phyloP scores from a whole-genome alignment of 345 rosid genomes.

The Linum tenue region DNA sequence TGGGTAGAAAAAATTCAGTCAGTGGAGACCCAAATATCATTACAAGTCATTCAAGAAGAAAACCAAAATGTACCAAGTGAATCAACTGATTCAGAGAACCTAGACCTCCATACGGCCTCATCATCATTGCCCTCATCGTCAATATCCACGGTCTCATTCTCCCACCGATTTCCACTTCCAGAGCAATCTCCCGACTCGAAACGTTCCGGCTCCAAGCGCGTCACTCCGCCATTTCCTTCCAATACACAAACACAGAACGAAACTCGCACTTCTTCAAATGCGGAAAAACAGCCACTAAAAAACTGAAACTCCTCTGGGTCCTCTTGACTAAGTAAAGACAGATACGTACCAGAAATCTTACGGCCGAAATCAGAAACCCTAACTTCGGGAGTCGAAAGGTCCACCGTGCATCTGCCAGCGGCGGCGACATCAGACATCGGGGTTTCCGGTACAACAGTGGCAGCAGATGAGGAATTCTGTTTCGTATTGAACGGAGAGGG shows the following conservation, averaged over 20 bases:
- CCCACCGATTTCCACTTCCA: conserved; percentile 23
- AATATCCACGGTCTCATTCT: conserved; percentile 19
- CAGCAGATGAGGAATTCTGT: conserved; percentile 19
- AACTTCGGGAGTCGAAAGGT: conserved; percentile 10
- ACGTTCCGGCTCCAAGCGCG: conserved; percentile 61
- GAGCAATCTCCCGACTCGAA: conserved; percentile 33
- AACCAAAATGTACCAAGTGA: conserved; percentile 24
- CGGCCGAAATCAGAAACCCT: conserved; percentile 22
- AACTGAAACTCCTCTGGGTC: neutral
- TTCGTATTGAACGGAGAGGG: conserved; percentile 44
- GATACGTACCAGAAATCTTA: conserved; percentile 5
- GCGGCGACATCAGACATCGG: conserved; percentile 43
- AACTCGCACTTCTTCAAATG: neutral
- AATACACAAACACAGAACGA: conserved; percentile 3
- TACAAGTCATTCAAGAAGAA: neutral
- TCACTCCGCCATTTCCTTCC: conserved; percentile 38
- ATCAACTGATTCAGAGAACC: conserved; percentile 15
- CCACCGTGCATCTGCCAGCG: conserved; percentile 31
- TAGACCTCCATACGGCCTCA: conserved; percentile 21
- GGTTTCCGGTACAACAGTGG: conserved; percentile 53
- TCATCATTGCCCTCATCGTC: conserved; percentile 14
- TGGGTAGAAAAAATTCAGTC: too few relatives aligned
- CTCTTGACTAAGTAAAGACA: neutral
- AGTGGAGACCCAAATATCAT: too few relatives aligned
- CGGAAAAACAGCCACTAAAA: neutral